A percentile compares a stretch with the other conserved stretches of the same genome.
phyloP scores from a whole-genome alignment of 2,329 filamentous ascomycete species.

The Zasmidium cellare region DNA sequence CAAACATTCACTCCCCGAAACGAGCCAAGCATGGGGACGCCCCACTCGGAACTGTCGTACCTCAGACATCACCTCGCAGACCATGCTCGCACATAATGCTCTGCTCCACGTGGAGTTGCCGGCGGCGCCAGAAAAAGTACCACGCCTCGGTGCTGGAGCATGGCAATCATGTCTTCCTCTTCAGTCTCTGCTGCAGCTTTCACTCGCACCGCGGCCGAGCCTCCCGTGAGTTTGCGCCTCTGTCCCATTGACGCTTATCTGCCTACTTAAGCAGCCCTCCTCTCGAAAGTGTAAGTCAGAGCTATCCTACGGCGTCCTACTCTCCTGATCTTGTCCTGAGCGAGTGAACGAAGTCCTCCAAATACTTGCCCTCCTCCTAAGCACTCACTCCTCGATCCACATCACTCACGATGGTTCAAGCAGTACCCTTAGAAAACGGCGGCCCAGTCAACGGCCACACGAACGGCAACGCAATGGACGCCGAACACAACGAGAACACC shows the following conservation, averaged over 20 bases:
- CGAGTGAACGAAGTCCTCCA: too few species aligned
- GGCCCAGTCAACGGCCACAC: conserved; percentile 18
- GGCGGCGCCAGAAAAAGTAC: not conserved
- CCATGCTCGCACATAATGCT: not conserved
- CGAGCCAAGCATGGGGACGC: not conserved
- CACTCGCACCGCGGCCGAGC: not conserved
- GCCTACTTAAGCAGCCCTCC: not conserved
- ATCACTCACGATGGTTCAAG: conserved; percentile 25
- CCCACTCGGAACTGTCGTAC: not conserved
- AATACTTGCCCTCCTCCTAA: too few species aligned
- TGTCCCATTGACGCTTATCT: not conserved
- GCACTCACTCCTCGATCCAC: too few species aligned
- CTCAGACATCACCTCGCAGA: not conserved
- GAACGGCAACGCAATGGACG: conserved; percentile 18
- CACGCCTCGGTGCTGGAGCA: not conserved
- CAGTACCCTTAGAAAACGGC: conserved; percentile 24
- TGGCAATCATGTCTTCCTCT: not conserved
- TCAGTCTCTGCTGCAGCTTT: not conserved
- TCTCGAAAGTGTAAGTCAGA: not conserved
- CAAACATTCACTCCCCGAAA: not conserved
- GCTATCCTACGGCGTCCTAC: not conserved
- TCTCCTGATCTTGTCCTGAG: not conserved
- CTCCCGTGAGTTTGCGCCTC: not conserved
- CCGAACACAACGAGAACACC: conserved; percentile 22
- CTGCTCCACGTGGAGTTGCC: not conserved